Base-by-base conservation (phyloP, 108 stramenopile species). In the Conticribra guillardii region DNA sequence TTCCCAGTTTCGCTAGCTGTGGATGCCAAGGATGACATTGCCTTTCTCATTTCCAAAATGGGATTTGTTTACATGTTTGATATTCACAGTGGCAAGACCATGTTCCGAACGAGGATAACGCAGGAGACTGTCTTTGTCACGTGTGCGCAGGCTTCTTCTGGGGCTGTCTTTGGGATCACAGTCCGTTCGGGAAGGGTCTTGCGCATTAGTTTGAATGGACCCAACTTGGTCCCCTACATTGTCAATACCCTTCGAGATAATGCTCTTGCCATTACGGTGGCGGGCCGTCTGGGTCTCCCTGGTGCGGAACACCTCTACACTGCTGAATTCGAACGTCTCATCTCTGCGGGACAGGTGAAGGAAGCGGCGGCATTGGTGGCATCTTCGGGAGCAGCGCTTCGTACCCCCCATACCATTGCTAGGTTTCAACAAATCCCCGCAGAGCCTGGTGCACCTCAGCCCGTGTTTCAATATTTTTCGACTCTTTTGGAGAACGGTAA, bases 31-130 rank as follows among this genome's bases (percentile, higher is more conserved):
- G 86, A 98, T 51, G 97, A 95, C 65, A 63, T 99, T 46, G 91
- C 98, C n/a, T 98, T 92, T 77, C 76, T 99, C 73, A 75, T 99
- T 55, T 94, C 98, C 49, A 97, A 97, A 91, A 96, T 93, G 89
- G 99, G 99, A 30, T 98, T 96, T 81, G 83, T 93, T 23, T 99
- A 94, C 86, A 84, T 99, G 82, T 98, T 99, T 81, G 99, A 99
- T 77, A 85, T 96, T 58, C 93, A 94, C 83, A 82, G 93, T 23
- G 99, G 96, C 58, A 96, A 96, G 74, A 88, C 96, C 50, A 85
- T 99, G 69, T 99, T 96, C 80, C 89, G 99, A 24, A 92, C 93
- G 19, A 86, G 90, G 70, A 91, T 99, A 82, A 95, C 97, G 27
- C 89, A 94, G 57, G 98, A 99, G 45, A 97, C 98, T 9, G 85